Percentiles rank a stretch among this genome's conserved stretches.
Evolutionary conservation across 2,329 filamentous ascomycete species (phyloP).

Genomic region (Ophiobolus disseminans): DNA sequence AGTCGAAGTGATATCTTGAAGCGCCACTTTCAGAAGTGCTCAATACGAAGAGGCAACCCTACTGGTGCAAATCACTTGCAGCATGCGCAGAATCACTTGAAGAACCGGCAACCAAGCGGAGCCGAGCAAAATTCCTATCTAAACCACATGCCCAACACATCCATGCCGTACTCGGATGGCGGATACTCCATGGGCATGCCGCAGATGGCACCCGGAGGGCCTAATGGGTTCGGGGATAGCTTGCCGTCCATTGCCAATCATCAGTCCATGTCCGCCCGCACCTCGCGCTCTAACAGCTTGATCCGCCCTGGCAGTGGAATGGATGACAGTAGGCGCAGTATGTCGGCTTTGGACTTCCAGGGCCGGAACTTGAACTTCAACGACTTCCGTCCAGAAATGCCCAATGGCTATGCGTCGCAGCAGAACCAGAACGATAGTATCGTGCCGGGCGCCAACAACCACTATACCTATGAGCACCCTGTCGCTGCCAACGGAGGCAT

Average conservation of each 20-base stretch:
- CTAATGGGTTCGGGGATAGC: slow-evolving; percentile 46
- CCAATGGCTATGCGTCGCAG: slow-evolving; percentile 35
- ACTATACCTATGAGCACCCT: slow-evolving; percentile 44
- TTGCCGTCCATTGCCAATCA: slow-evolving; percentile 49
- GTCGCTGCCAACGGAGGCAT: slow-evolving; percentile 40
- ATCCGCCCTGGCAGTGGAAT: slow-evolving; percentile 51
- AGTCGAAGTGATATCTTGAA: slow-evolving; percentile 98
- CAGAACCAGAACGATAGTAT: slow-evolving; percentile 31
- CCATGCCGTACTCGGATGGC: slow-evolving; percentile 43
- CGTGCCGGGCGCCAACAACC: slow-evolving; percentile 30
- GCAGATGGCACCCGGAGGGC: slow-evolving; percentile 41
- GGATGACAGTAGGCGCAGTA: slow-evolving; percentile 47
- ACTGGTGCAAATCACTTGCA: slow-evolving; percentile 94
- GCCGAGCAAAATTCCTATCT: slow-evolving; percentile 47
- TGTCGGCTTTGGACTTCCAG: slow-evolving; percentile 45
- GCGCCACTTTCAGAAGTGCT: slow-evolving; percentile 99
- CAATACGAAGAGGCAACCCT: slow-evolving; percentile 92
- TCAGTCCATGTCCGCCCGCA: slow-evolving; percentile 55
- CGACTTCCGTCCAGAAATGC: slow-evolving; percentile 44
- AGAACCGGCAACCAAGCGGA: slow-evolving; percentile 53
- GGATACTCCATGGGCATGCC: slow-evolving; percentile 45
- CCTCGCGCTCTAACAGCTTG: slow-evolving; percentile 58
- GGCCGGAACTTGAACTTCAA: slow-evolving; percentile 45
- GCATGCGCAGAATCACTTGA: slow-evolving; percentile 87
- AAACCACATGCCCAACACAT: slow-evolving; percentile 42